These are phyloP conservation scores for Parastagonospora nodorum DNA, from an alignment of 2,329 filamentous ascomycete species.

Conservation along the genomic window DNA sequence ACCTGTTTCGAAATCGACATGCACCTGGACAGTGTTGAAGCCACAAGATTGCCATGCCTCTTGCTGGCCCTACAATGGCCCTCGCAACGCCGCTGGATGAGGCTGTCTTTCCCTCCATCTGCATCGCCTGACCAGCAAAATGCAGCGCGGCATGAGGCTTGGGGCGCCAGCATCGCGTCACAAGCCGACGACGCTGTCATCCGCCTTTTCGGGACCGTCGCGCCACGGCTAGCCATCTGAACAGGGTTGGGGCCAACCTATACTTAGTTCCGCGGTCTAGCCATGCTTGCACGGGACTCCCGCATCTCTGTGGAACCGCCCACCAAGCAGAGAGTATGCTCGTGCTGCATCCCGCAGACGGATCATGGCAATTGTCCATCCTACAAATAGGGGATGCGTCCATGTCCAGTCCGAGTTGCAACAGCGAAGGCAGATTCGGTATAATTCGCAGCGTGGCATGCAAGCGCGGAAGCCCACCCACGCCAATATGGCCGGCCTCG, in stretches of 20 bases:
- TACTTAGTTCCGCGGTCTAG: constrained; percentile 28
- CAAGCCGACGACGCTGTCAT: constrained; percentile 33
- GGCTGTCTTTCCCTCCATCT: constrained; percentile 3
- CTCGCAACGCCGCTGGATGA: constrained; percentile 4
- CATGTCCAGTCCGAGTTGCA: background rate
- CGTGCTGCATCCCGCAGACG: constrained; percentile 11
- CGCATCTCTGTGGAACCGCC: constrained; percentile 27
- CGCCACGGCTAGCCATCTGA: background rate
- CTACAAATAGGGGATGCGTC: background rate
- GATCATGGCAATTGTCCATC: background rate
- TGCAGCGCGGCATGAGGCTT: constrained; percentile 19
- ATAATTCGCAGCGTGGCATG: background rate
- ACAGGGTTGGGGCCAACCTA: background rate
- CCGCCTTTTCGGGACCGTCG: constrained; percentile 34
- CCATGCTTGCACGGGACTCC: constrained; percentile 24
- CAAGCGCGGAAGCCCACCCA: constrained; percentile 2
- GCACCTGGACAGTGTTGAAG: constrained; percentile 32
- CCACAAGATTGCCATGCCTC: constrained; percentile 22
- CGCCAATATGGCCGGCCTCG: constrained; percentile 9
- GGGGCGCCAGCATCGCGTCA: constrained; percentile 30
- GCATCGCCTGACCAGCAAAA: constrained; percentile 24
- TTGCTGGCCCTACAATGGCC: constrained; percentile 17
- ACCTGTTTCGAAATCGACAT: constrained; percentile 38
- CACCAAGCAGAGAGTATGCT: constrained; percentile 15
- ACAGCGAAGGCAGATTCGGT: background rate